Conservation (phyloP, 2,329 filamentous ascomycete genomes). For the Cladophialophora exuberans region DNA sequence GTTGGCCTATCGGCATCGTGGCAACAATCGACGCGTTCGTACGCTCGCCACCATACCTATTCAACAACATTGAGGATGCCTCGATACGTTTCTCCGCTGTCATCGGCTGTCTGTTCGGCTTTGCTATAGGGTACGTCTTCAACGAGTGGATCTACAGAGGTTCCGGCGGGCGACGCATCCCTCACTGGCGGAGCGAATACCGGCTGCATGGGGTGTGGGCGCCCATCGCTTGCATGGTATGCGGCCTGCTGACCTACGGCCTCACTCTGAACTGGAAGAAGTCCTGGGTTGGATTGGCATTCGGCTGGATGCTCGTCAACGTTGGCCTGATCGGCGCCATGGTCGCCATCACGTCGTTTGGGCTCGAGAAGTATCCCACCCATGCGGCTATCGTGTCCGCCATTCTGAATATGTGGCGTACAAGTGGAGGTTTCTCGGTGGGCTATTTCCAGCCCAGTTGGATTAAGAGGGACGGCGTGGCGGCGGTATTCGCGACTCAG, state of each 20-base stretch:
- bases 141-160: slow-evolving; percentile 40
- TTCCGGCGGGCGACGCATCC: slow-evolving; percentile 22
- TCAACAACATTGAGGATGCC: slow-evolving; percentile 40
- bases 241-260: slow-evolving; percentile 37
- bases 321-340: slow-evolving; percentile 41
- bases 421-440: slow-evolving; percentile 43
- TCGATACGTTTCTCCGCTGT: slow-evolving; percentile 43
- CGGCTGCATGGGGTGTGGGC: slow-evolving; percentile 43
- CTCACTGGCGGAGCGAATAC: slow-evolving; percentile 39
- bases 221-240: slow-evolving; percentile 38
- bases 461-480: slow-evolving; percentile 39
- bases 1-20: slow-evolving; percentile 46
- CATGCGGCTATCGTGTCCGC: slow-evolving; percentile 41
- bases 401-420: slow-evolving; percentile 46
- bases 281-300: slow-evolving; percentile 42
- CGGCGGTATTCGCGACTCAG: slow-evolving; percentile 41
- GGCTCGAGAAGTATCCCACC: slow-evolving; percentile 42
- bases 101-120: slow-evolving; percentile 41
- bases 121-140: slow-evolving; percentile 41
- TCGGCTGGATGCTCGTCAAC: slow-evolving; percentile 44
- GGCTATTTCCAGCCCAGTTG: slow-evolving; percentile 44
- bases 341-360: slow-evolving; percentile 43
- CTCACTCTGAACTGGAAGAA: slow-evolving; percentile 40
- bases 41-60: slow-evolving; percentile 40
- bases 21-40: slow-evolving; percentile 42